These are phyloP conservation scores for Asterella californica DNA, from an alignment of 225 moss, liverwort and hornwort genomes.

Conservation along the genomic window DNA sequence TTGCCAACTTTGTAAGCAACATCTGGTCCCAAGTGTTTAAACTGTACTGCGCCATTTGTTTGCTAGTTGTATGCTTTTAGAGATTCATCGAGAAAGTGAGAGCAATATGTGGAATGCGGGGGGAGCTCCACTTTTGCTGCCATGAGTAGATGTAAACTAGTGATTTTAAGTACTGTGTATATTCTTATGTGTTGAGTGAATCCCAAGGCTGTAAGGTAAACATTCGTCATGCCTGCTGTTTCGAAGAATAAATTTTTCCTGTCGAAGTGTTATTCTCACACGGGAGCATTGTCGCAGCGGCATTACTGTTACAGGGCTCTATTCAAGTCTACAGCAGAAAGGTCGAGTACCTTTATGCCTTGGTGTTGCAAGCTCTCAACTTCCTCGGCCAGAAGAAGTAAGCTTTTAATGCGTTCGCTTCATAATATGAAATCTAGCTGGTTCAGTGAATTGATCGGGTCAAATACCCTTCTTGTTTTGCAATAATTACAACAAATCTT, in stretches of 20 bases:
- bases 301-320: conserved; percentile 58
- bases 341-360: conserved; percentile 53
- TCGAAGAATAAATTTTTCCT: neutral
- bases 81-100: neutral
- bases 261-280: neutral
- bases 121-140: no score
- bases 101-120: no score
- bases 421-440: no score
- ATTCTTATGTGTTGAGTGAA: no score
- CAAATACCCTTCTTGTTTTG: neutral
- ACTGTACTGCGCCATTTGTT: neutral
- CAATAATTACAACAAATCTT: neutral
- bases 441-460: neutral
- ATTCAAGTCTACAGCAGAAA: conserved; percentile 62
- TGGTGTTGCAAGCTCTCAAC: conserved; percentile 53
- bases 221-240: no score
- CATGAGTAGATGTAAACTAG: no score
- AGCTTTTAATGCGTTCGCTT: neutral
- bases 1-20: neutral
- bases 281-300: conserved; percentile 33
- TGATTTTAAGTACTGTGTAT: no score
- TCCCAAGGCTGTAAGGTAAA: no score
- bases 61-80: neutral
- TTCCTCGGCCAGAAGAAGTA: conserved; percentile 51
- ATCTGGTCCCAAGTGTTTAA: neutral